phyloP scores from a whole-genome alignment of 2,329 filamentous ascomycete genomes.

The Botryotinia globosa region DNA sequence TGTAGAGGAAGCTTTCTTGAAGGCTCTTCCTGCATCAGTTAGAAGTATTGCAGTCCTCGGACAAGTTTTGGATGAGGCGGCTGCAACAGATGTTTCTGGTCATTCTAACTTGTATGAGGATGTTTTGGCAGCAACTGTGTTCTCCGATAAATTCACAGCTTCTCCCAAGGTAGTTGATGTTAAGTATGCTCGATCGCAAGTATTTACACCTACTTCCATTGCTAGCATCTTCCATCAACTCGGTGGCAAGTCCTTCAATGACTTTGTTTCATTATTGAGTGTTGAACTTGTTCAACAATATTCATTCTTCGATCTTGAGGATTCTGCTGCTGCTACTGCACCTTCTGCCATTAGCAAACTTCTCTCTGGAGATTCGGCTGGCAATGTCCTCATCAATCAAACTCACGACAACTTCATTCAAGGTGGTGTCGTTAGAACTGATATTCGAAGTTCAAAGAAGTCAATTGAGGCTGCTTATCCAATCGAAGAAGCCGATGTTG shows the following conservation, averaged over 20 bases:
- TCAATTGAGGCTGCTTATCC: conserved; percentile 82
- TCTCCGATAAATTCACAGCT: conserved; percentile 64
- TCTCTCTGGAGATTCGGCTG: conserved; percentile 70
- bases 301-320: conserved; percentile 89
- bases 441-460: conserved; percentile 80
- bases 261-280: conserved; percentile 47
- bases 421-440: conserved; percentile 79
- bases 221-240: conserved; percentile 51
- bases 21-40: conserved; percentile 71
- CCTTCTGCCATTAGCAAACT: conserved; percentile 58
- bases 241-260: conserved; percentile 43
- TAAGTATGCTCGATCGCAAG: conserved; percentile 77
- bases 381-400: conserved; percentile 60
- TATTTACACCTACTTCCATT: conserved; percentile 55
- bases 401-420: conserved; percentile 62
- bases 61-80: conserved; percentile 73
- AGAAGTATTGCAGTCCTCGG: conserved; percentile 81
- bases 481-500: conserved; percentile 73
- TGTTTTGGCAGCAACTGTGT: conserved; percentile 79
- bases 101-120: conserved; percentile 92
- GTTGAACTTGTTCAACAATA: conserved; percentile 70
- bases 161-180: conserved; percentile 71
- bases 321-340: conserved; percentile 63
- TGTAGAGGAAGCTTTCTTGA: conserved; percentile 88
- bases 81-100: conserved; percentile 69